phyloP scores from a whole-genome alignment of 345 rosid genomes.

The Euphorbia tirucalli region DNA sequence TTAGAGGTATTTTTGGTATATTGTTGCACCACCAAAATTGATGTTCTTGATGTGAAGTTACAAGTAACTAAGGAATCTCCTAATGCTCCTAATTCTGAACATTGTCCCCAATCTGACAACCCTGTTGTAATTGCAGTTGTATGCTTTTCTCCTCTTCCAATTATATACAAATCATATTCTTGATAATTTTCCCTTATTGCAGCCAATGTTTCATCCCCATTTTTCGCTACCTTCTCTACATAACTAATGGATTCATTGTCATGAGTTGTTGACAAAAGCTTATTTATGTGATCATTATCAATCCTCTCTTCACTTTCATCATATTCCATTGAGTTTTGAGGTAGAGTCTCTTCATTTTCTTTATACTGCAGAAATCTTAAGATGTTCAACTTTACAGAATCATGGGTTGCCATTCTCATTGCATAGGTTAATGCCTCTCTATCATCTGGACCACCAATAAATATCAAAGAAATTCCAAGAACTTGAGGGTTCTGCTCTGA shows the following conservation, averaged over 20 bases:
- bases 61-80: constrained; percentile 5
- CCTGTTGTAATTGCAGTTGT: not conserved
- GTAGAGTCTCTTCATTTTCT: not conserved
- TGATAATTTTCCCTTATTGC: not conserved
- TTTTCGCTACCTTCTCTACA: constrained; percentile 3
- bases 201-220: not conserved
- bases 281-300: not conserved
- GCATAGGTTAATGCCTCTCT: constrained; percentile 16
- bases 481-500: not conserved
- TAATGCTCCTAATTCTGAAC: constrained; percentile 6
- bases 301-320: not conserved
- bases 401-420: constrained; percentile 10
- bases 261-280: not conserved
- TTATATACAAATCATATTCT: constrained; percentile 5
- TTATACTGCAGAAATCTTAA: not conserved
- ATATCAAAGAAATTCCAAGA: not conserved
- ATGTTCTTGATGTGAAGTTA: not conserved
- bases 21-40: constrained; percentile 11
- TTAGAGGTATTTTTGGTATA: not conserved
- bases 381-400: not conserved
- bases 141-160: constrained; percentile 9
- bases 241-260: not conserved
- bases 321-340: not conserved
- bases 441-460: constrained; percentile 12
- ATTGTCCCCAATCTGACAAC: constrained; percentile 7